Conservation (phyloP, 1,284 basidiomycete genomes). For the Apiotrichum gamsii region DNA sequence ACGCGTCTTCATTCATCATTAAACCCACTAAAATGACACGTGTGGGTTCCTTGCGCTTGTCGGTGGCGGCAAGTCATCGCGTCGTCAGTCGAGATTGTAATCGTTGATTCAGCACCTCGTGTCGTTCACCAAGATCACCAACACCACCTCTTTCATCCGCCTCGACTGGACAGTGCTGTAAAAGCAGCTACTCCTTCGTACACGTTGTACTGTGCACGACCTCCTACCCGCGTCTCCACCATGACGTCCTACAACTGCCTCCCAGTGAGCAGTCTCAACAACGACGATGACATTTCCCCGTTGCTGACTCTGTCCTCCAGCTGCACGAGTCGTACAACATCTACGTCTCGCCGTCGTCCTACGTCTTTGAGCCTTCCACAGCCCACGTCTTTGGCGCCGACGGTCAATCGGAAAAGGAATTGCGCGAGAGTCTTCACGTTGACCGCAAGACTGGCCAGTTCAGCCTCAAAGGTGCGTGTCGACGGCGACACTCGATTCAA, state of each 20-base stretch:
- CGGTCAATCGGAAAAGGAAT: conserved; percentile 35
- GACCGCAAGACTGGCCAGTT: conserved; percentile 45
- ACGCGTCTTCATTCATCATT: too few relatives aligned
- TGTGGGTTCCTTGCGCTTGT: too few relatives aligned
- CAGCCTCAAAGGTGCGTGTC: conserved; percentile 47
- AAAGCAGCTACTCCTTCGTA: too few relatives aligned
- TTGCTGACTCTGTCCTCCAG: conserved; percentile 16
- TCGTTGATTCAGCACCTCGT: too few relatives aligned
- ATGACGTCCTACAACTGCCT: conserved; percentile 24
- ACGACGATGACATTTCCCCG: not conserved
- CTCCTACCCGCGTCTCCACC: too few relatives aligned
- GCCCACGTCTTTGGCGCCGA: conserved; percentile 16
- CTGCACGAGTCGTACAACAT: conserved; percentile 48
- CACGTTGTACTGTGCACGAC: too few relatives aligned
- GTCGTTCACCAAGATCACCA: too few relatives aligned
- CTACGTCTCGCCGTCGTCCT: conserved; percentile 44
- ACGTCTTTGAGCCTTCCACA: conserved; percentile 45
- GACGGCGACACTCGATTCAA: not conserved
- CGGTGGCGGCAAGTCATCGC: too few relatives aligned
- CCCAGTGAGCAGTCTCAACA: conserved; percentile 28
- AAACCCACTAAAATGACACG: too few relatives aligned
- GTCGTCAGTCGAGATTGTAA: too few relatives aligned
- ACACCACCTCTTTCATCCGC: too few relatives aligned
- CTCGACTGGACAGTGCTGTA: too few relatives aligned
- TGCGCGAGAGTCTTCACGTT: conserved; percentile 46